Conservation (phyloP, 176 grass and related monocot species). For the Carex cristatella region DNA sequence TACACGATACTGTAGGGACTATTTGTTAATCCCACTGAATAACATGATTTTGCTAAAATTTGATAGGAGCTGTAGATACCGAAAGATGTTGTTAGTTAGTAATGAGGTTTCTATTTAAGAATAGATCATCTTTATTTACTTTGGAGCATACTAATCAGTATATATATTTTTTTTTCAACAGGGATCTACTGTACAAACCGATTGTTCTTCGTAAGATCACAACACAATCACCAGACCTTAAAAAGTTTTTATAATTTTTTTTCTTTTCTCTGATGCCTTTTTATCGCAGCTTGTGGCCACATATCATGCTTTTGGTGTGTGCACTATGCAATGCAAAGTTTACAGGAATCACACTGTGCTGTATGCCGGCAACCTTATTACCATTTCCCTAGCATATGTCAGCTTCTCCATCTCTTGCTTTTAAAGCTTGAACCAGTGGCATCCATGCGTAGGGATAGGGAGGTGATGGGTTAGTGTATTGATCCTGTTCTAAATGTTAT, state of each 20-base stretch:
- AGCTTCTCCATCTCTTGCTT: slow-evolving; percentile 73
- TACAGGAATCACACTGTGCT: slow-evolving; percentile 48
- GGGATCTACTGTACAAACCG: slow-evolving; percentile 94
- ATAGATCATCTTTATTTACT: not conserved
- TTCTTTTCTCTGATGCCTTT: slow-evolving; percentile 20
- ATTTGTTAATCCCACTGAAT: not conserved
- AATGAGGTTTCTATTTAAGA: not conserved
- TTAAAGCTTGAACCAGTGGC: slow-evolving; percentile 69
- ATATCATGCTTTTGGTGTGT: slow-evolving; percentile 92
- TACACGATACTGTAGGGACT: not conserved
- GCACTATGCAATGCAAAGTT: slow-evolving; percentile 44
- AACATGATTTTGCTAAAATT: not conserved
- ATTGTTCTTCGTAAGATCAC: slow-evolving; percentile 71
- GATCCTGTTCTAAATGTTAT: not conserved
- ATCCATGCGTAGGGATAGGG: slow-evolving; percentile 69
- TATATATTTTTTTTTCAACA: slow-evolving; percentile 26
- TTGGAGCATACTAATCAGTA: not conserved
- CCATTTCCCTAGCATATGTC: slow-evolving; percentile 85
- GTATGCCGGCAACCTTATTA: slow-evolving; percentile 65
- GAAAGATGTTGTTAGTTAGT: not conserved
- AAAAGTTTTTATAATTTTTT: not conserved
- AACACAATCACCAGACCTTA: slow-evolving; percentile 3
- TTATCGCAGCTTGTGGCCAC: slow-evolving; percentile 78
- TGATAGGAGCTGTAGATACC: not conserved
- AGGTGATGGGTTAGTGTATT: slow-evolving; percentile 58